Evolutionary conservation across 2,329 filamentous ascomycete genomes (phyloP).

Genomic region (Madurella mycetomatis): DNA sequence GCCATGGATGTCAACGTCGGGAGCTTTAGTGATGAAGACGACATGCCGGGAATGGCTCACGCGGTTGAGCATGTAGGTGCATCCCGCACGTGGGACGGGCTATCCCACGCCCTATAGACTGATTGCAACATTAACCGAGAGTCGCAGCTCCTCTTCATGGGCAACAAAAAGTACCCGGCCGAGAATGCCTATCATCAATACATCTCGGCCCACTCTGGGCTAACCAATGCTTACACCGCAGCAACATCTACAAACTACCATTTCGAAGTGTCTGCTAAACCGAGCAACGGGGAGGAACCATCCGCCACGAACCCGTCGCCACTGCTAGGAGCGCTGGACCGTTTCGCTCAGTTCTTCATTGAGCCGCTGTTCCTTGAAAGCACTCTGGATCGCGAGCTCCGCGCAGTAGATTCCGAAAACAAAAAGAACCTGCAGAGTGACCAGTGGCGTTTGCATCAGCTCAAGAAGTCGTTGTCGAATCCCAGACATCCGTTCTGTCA

Average conservation of each 20-base stretch:
- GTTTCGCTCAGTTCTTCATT: conserved; percentile 93
- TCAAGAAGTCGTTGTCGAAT: conserved; percentile 85
- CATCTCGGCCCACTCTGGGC: conserved; percentile 81
- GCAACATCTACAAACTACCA: conserved; percentile 95
- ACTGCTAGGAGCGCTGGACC: conserved; percentile 76
- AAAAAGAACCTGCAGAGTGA: conserved; percentile 96
- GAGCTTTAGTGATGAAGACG: conserved; percentile 85
- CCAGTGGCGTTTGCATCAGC: conserved; percentile 78
- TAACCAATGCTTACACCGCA: conserved; percentile 92
- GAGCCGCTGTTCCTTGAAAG: conserved; percentile 79
- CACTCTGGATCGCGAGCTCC: conserved; percentile 80
- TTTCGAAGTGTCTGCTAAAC: conserved; percentile 86
- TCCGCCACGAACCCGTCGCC: conserved; percentile 54
- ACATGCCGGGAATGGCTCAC: conserved; percentile 93
- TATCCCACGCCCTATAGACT: neutral
- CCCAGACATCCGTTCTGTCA: conserved; percentile 83
- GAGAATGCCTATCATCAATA: conserved; percentile 97
- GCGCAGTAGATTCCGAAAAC: conserved; percentile 90
- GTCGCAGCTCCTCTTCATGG: conserved; percentile 81
- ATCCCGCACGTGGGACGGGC: neutral
- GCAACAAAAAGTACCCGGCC: conserved; percentile 92
- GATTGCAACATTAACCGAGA: conserved; percentile 1
- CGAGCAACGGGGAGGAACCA: conserved; percentile 55
- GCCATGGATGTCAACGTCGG: conserved; percentile 94
- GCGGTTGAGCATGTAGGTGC: conserved; percentile 76